These are phyloP conservation scores for Solanum sejunctum DNA, from an alignment of 257 asterid genomes.

Conservation along the genomic window DNA sequence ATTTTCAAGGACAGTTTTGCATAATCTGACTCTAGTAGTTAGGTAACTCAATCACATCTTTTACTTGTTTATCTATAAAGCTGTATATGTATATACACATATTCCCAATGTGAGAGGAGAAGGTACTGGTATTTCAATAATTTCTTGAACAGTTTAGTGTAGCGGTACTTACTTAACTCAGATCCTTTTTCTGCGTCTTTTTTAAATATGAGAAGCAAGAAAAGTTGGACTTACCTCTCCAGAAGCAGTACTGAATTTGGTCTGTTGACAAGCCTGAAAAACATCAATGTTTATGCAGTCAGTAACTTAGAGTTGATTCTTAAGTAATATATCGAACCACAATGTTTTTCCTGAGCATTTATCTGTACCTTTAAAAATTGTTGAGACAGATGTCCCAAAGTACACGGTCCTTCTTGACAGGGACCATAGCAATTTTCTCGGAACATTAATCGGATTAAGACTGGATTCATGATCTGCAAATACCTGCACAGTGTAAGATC, in stretches of 20 bases:
- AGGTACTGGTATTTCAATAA: background rate
- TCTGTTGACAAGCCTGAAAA: slow-evolving; percentile 63
- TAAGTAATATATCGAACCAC: background rate
- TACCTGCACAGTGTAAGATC: slow-evolving; percentile 33
- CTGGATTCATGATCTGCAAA: slow-evolving; percentile 89
- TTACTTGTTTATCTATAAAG: background rate
- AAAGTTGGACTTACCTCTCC: slow-evolving; percentile 60
- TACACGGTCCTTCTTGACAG: slow-evolving; percentile 70
- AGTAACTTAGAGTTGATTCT: slow-evolving; percentile 10
- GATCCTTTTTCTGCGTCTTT: background rate
- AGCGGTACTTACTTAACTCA: background rate
- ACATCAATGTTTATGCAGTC: slow-evolving; percentile 7
- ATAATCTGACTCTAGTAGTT: background rate
- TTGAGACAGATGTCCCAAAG: slow-evolving; percentile 83
- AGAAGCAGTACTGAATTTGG: slow-evolving; percentile 71
- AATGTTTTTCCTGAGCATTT: background rate
- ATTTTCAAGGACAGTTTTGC: background rate
- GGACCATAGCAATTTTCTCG: slow-evolving; percentile 64
- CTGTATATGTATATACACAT: background rate
- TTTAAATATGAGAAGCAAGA: background rate
- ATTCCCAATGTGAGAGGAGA: background rate
- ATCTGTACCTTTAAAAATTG: slow-evolving; percentile 68
- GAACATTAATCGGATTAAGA: slow-evolving; percentile 59
- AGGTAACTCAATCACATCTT: background rate
- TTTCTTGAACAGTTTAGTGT: background rate